Evolutionary conservation across 2,329 filamentous ascomycete genomes (phyloP).

Genomic region (Pyricularia sp.): DNA sequence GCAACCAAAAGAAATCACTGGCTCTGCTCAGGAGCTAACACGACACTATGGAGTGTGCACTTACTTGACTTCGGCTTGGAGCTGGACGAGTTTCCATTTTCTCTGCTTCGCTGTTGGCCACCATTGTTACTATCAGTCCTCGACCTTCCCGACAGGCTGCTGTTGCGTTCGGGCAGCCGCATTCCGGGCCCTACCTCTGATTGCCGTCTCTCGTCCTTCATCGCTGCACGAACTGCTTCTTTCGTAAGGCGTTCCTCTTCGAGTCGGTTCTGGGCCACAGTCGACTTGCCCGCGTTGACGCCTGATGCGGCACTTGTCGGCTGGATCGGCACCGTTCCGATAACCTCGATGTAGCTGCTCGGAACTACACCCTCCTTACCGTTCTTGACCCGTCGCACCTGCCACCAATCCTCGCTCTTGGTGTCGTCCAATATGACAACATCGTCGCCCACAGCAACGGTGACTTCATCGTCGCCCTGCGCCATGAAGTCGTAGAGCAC

Average conservation of each 20-base stretch:
- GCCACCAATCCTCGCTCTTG: conserved; percentile 98
- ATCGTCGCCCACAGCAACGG: conserved; percentile 81
- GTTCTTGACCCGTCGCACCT: conserved; percentile 81
- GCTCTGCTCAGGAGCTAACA: no score
- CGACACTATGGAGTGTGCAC: conserved; percentile 19
- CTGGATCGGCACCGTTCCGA: conserved; percentile 50
- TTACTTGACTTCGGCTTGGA: conserved; percentile 48
- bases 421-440: conserved; percentile 82
- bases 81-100: conserved; percentile 52
- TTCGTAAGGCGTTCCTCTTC: conserved; percentile 81
- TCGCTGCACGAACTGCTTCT: conserved; percentile 58
- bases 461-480: conserved; percentile 93
- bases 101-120: conserved; percentile 61
- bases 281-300: conserved; percentile 45
- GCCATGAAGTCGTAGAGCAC: conserved; percentile 95
- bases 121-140: conserved; percentile 50
- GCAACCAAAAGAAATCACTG: neutral
- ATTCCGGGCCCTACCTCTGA: conserved; percentile 71
- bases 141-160: conserved; percentile 62
- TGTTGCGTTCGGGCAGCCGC: conserved; percentile 67
- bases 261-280: conserved; percentile 65
- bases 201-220: conserved; percentile 45
- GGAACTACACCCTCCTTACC: conserved; percentile 94
- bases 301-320: conserved; percentile 38
- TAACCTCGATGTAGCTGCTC: conserved; percentile 90